Conservation (phyloP, 768 basidiomycete genomes). For the Hygrocybe punicea region DNA sequence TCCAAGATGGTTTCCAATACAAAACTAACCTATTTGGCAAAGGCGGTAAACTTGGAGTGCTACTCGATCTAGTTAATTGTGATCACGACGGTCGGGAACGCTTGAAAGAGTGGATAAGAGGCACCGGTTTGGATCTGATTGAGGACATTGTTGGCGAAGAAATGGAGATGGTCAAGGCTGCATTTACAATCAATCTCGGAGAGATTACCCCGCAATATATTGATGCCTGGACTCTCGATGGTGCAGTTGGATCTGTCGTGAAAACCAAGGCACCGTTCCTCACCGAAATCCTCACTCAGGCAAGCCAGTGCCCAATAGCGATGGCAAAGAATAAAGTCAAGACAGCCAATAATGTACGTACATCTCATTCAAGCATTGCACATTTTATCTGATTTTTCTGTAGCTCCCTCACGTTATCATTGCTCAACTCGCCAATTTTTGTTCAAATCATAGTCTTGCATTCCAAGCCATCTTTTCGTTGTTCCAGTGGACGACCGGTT, state of each 20-base stretch:
- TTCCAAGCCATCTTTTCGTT: constrained; percentile 12
- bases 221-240: neutral
- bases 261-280: neutral
- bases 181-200: neutral
- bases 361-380: neutral
- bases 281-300: neutral
- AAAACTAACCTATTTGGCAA: too few species aligned
- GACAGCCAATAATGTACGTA: neutral
- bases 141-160: neutral
- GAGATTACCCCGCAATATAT: neutral
- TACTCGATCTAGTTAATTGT: too few species aligned
- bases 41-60: too few species aligned
- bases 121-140: neutral
- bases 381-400: neutral
- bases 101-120: constrained; percentile 1
- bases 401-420: constrained; percentile 14
- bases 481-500: constrained; percentile 10
- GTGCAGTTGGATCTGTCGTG: neutral
- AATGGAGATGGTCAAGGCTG: neutral
- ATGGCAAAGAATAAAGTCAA: neutral
- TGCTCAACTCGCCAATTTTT: constrained; percentile 6
- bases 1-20: too few species aligned
- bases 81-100: too few species aligned
- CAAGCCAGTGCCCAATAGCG: neutral
- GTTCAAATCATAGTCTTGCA: constrained; percentile 9